These are phyloP conservation scores for Tetrapisispora pingtungensis DNA, from an alignment of 805 yeast species.

Conservation along the genomic window DNA sequence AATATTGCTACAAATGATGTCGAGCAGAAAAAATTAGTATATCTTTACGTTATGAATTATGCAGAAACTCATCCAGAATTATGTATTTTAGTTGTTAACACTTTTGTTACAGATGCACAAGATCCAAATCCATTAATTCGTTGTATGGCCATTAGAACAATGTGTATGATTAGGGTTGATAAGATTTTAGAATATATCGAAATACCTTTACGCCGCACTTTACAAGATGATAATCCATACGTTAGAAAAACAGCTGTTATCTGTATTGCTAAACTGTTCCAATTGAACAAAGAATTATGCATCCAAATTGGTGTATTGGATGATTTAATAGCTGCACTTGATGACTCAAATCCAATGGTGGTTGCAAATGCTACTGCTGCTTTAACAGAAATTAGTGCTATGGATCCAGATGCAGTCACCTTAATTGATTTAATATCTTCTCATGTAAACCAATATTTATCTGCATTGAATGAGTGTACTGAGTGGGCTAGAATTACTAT, in stretches of 20 bases:
- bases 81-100: conserved; percentile 91
- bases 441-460: conserved; percentile 50
- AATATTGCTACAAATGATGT: conserved; percentile 94
- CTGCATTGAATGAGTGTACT: conserved; percentile 91
- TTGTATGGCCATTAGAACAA: conserved; percentile 93
- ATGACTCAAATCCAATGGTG: conserved; percentile 93
- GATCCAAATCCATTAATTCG: conserved; percentile 95
- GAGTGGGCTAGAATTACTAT: conserved; percentile 98
- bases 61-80: conserved; percentile 95
- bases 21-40: conserved; percentile 93
- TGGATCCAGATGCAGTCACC: conserved; percentile 45
- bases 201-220: conserved; percentile 73
- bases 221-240: conserved; percentile 90
- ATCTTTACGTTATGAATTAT: conserved; percentile 90
- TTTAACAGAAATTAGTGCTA: conserved; percentile 68
- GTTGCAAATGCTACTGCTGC: conserved; percentile 90
- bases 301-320: conserved; percentile 79
- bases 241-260: conserved; percentile 97
- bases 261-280: conserved; percentile 91
- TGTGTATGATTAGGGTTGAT: conserved; percentile 96
- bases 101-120: conserved; percentile 89
- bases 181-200: conserved; percentile 93
- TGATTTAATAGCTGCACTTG: conserved; percentile 53
- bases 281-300: conserved; percentile 69
- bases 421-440: conserved; percentile 30